These are phyloP conservation scores for Hysterangium stoloniferum DNA, from an alignment of 768 basidiomycete genomes.

Conservation along the genomic window DNA sequence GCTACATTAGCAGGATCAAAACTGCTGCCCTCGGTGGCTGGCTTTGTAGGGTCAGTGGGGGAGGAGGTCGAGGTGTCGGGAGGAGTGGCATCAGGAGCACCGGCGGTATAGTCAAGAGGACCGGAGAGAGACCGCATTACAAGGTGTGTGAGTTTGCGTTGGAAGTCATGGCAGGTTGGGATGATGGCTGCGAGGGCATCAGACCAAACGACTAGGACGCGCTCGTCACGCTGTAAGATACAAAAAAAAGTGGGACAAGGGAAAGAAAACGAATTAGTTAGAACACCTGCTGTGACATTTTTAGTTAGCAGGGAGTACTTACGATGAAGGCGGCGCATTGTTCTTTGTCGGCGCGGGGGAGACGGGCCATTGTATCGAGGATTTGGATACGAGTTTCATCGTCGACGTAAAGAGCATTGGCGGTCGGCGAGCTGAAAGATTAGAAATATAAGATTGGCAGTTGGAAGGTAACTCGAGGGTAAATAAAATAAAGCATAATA, in stretches of 20 bases:
- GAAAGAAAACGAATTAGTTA: not conserved
- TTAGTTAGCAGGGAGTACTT: no score
- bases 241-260: not conserved
- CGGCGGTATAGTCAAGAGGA: conserved; percentile 14
- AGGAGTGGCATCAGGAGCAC: not conserved
- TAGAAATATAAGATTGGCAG: not conserved
- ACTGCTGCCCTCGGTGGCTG: not conserved
- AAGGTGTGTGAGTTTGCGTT: conserved; percentile 70
- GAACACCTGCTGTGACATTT: no score
- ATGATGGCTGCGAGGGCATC: conserved; percentile 78
- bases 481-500: no score
- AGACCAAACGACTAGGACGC: conserved; percentile 77
- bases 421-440: not conserved
- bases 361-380: conserved; percentile 55
- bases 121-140: conserved; percentile 56
- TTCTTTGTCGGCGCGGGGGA: conserved; percentile 81
- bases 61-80: not conserved
- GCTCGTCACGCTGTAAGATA: conserved; percentile 61
- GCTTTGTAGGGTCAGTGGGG: not conserved
- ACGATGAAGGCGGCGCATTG: conserved; percentile 87
- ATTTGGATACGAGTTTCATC: conserved; percentile 82
- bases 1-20: not conserved
- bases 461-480: no score
- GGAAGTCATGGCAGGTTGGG: conserved; percentile 63
- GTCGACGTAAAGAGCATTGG: conserved; percentile 57